phyloP scores from a whole-genome alignment of 2,329 filamentous ascomycete genomes.

The Diaporthe ampelina region DNA sequence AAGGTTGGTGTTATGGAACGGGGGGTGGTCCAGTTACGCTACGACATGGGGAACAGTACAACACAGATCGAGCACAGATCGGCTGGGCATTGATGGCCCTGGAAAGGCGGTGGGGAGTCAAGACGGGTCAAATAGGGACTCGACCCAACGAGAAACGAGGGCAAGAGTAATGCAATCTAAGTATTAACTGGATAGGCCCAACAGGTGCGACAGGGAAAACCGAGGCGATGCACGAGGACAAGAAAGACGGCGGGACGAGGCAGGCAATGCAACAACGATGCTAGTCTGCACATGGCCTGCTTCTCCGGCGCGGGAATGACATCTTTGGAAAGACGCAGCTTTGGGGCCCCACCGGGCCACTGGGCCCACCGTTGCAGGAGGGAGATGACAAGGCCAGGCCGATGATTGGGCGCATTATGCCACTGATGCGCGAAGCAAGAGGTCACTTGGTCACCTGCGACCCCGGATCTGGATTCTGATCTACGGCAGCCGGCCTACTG shows the following conservation, averaged over 20 bases:
- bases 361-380: constrained; percentile 21
- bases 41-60: background rate
- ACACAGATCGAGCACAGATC: constrained; percentile 12
- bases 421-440: background rate
- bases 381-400: constrained; percentile 22
- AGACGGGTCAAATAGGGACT: background rate
- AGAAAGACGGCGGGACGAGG: constrained; percentile 15
- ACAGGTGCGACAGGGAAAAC: constrained; percentile 5
- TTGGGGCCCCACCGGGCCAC: background rate
- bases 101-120: constrained; percentile 27
- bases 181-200: background rate
- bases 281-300: constrained; percentile 10
- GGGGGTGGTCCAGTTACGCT: constrained; percentile 13
- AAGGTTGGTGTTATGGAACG: background rate
- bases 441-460: constrained; percentile 13
- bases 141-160: background rate
- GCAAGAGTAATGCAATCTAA: background rate
- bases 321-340: constrained; percentile 5
- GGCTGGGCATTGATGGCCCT: background rate
- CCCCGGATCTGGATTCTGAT: constrained; percentile 25
- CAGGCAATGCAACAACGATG: constrained; percentile 13
- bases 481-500: constrained; percentile 10
- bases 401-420: constrained; percentile 25
- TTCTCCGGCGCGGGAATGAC: constrained; percentile 17
- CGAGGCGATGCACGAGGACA: constrained; percentile 10